Percentiles rank a stretch among this genome's conserved stretches.
Evolutionary conservation across 2,329 filamentous ascomycete species (phyloP).

Genomic region (Botrytis sinoallii): DNA sequence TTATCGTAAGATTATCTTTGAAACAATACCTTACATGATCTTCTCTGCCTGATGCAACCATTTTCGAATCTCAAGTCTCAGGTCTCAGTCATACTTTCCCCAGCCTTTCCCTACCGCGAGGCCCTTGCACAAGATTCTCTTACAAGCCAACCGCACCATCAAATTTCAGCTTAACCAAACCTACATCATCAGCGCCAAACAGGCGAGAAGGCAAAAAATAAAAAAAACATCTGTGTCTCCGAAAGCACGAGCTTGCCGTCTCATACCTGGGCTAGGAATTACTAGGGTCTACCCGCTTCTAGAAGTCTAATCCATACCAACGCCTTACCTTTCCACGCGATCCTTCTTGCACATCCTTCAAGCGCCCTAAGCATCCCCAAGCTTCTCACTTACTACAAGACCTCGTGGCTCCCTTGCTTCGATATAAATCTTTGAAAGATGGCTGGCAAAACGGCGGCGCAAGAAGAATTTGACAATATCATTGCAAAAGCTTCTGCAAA

Average conservation of each 20-base stretch:
- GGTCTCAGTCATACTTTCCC: neutral
- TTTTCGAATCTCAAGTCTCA: neutral
- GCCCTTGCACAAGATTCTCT: constrained; percentile 17
- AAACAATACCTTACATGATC: constrained; percentile 10
- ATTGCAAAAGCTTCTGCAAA: constrained; percentile 52
- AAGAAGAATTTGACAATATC: constrained; percentile 65
- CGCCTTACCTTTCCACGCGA: constrained; percentile 13
- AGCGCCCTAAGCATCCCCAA: constrained; percentile 2
- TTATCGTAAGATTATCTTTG: neutral
- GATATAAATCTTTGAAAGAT: constrained; percentile 25
- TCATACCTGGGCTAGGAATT: neutral
- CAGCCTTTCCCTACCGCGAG: neutral
- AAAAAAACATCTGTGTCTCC: neutral
- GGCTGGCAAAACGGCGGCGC: constrained; percentile 51
- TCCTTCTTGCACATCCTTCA: constrained; percentile 16
- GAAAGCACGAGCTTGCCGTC: neutral
- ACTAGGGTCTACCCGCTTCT: neutral
- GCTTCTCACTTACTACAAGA: constrained; percentile 22
- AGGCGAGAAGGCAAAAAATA: neutral
- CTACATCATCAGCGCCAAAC: neutral
- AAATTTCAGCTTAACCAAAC: constrained; percentile 5
- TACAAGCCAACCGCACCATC: constrained; percentile 1
- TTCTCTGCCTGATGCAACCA: constrained; percentile 7
- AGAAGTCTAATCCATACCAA: neutral
- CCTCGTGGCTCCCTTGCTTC: constrained; percentile 24